Evolutionary conservation across 2,329 filamentous ascomycete genomes (phyloP), one percentile per base, ranked within the genome.

Genomic region (Colletotrichum higginsianum): DNA sequence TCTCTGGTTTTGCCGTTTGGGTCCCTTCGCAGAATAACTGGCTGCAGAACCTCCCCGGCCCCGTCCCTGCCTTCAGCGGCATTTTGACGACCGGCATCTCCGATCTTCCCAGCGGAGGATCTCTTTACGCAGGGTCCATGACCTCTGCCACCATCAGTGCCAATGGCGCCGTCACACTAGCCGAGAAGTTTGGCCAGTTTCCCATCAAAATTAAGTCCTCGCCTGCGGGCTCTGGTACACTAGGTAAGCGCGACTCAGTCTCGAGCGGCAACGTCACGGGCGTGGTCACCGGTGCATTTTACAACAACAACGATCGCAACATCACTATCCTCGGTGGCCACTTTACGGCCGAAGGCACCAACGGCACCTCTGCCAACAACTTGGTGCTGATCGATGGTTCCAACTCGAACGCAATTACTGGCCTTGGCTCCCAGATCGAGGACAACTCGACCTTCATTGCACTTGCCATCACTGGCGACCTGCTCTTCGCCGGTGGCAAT

Each of bases 241-340:
- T 82, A 56, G 81, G 78, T 58, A 89, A 90, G 75, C 86, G 90
- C 8, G 85, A 85, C 55, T 79, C 82, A 2, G 67, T 82, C 7
- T 75, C 80, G 11, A 80, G 82, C 50, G 80, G 78, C 57, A 81
- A 82, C n/a, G 82, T 88, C 11, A 87, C 87, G 3, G 94, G 94
- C 40, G 91, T 97, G n/a, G 86, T 92, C 26, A 90, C 93, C 9
- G 96, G 94, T 40, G 83, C 91, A 2, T 98, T 97, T 78, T 94
- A 97, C 80, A 89, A 88, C 49, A 86, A 87, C 18, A 89, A 90
- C 73, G 86, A 85, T 70, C 88, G 90, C 74, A 98, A 98, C 80
- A 87, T 97, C 67, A 98, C 96, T 0, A 89, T 98, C 49, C 86
- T 98, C 38, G 96, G 92, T 60, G 96, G 96, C 1, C 94, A 95